Percentiles rank a stretch among this genome's conserved stretches.
phyloP scores from a whole-genome alignment of 768 basidiomycete genomes.

The Cystofilobasidium bisporidii region DNA sequence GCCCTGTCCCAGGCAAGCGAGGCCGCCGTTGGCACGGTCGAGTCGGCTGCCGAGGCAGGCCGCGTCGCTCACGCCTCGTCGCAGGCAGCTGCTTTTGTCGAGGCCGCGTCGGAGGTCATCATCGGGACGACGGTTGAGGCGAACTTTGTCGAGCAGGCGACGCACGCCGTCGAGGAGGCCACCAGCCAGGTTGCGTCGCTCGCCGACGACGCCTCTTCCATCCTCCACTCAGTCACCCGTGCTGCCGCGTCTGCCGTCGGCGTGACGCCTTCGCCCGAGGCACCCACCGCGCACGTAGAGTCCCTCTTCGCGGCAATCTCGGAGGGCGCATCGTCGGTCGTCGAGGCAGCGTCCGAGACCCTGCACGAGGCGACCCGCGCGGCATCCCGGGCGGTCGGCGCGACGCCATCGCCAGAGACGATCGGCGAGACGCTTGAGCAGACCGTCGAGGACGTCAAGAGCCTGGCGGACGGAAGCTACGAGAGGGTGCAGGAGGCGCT shows the following conservation, averaged over 20 bases:
- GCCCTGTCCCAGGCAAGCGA: constrained; percentile 32
- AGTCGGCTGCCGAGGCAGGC: background rate
- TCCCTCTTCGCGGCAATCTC: background rate
- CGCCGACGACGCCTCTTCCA: background rate
- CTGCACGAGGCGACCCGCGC: constrained; percentile 18
- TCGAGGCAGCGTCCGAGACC: constrained; percentile 1
- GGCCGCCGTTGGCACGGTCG: constrained; percentile 5
- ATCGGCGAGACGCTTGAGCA: constrained; percentile 16
- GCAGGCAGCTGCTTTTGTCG: background rate
- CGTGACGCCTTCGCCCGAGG: background rate
- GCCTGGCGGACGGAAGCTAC: background rate
- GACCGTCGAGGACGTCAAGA: constrained; percentile 3
- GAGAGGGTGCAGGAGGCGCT: background rate
- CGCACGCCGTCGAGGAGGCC: background rate
- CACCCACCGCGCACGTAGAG: background rate
- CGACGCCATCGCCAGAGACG: constrained; percentile 17
- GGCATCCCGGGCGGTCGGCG: constrained; percentile 7
- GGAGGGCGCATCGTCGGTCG: background rate
- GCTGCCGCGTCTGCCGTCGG: background rate
- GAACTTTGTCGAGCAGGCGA: background rate
- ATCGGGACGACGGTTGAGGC: background rate
- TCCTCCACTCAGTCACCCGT: constrained; percentile 2
- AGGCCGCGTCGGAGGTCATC: constrained; percentile 6
- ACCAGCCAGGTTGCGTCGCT: background rate
- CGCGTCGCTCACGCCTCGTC: background rate